phyloP scores from a whole-genome alignment of 1,139 yeast species.

The Zygosaccharomyces pseudobailii region DNA sequence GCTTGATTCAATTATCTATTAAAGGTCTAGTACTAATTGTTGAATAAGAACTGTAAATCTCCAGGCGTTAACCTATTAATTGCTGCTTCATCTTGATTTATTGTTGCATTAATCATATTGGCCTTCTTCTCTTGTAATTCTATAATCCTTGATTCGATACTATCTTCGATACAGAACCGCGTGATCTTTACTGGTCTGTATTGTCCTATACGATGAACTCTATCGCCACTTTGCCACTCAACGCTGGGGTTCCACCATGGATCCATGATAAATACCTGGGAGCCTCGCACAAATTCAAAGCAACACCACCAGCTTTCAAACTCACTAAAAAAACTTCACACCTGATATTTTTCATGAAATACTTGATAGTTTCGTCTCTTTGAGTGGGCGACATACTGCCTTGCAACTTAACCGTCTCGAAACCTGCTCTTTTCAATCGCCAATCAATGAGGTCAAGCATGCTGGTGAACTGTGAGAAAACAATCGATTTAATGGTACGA shows the following conservation, averaged over 20 bases:
- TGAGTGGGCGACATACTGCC: conserved; percentile 97
- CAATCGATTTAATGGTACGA: conserved; percentile 89
- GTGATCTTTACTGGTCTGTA: conserved; percentile 92
- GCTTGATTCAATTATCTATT: not conserved
- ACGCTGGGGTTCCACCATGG: conserved; percentile 99
- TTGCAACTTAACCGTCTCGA: conserved; percentile 85
- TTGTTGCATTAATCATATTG: conserved; percentile 94
- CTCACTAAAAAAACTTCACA: conserved; percentile 94
- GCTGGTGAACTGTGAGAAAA: conserved; percentile 92
- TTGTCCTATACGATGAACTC: conserved; percentile 97
- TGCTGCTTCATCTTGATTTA: conserved; percentile 87
- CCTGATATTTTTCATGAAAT: conserved; percentile 85
- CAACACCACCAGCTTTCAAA: conserved; percentile 97
- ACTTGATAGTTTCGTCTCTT: conserved; percentile 82
- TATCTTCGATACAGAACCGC: conserved; percentile 88
- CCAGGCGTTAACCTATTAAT: conserved; percentile 83
- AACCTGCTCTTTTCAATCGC: conserved; percentile 91
- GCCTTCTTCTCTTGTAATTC: conserved; percentile 97
- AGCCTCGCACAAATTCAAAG: conserved; percentile 94
- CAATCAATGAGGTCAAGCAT: conserved; percentile 95
- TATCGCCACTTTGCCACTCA: conserved; percentile 97
- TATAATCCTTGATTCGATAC: conserved; percentile 91
- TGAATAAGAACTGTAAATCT: conserved; percentile 89
- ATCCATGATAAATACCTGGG: conserved; percentile 89
- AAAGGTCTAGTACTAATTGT: conserved; percentile 42